A percentile compares a stretch with the other conserved stretches of the same genome.
Evolutionary conservation across 345 rosid genomes (phyloP).

Genomic region (Citrus glauca): DNA sequence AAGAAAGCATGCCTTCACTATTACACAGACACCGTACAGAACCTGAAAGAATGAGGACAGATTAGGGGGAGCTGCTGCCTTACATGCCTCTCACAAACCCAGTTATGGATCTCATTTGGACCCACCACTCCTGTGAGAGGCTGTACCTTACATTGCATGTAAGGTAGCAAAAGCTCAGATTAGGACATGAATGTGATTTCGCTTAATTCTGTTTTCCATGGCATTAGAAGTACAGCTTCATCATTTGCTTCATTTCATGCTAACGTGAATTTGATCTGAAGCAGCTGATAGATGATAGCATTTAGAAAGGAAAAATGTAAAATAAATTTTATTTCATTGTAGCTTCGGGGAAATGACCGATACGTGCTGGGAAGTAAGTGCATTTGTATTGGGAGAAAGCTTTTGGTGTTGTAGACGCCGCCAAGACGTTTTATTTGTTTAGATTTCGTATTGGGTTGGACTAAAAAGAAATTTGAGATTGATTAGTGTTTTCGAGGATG

Average conservation of each 20-base stretch:
- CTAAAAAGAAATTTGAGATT: background rate
- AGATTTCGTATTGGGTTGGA: background rate
- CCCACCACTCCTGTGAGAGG: too few species aligned
- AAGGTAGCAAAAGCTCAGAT: background rate
- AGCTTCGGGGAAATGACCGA: background rate
- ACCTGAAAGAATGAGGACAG: background rate
- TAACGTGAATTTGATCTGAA: background rate
- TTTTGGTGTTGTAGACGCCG: background rate
- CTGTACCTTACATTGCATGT: too few species aligned
- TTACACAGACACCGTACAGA: background rate
- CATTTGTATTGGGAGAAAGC: background rate
- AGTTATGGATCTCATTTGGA: too few species aligned
- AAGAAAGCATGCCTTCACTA: conserved; percentile 16
- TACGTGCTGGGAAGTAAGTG: background rate
- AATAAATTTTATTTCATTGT: background rate
- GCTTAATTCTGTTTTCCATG: background rate
- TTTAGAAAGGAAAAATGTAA: background rate
- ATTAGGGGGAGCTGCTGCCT: background rate
- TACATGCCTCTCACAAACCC: too few species aligned
- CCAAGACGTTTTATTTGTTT: background rate
- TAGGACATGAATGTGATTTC: background rate
- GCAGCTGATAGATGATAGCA: background rate
- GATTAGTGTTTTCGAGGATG: background rate
- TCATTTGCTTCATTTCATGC: background rate
- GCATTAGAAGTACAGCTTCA: background rate